phyloP scores from a whole-genome alignment of 306 rosid species.

The Hylodesmum podocarpum region DNA sequence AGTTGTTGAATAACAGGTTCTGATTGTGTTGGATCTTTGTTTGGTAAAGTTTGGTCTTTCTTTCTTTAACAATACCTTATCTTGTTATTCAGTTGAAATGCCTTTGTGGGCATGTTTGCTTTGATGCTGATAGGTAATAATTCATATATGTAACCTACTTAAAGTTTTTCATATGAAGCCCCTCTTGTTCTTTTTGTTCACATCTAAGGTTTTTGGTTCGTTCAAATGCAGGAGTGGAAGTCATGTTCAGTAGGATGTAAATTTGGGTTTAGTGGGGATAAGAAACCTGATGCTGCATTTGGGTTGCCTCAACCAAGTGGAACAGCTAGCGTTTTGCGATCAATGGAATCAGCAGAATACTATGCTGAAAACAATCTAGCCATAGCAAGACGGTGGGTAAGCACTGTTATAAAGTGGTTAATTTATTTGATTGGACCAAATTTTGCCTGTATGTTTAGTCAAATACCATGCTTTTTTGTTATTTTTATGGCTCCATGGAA shows the following conservation, averaged over 20 bases:
- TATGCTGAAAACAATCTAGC: constrained; percentile 68
- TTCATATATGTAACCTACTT: not conserved
- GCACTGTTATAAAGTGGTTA: constrained; percentile 56
- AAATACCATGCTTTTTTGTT: not conserved
- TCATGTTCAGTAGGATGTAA: constrained; percentile 77
- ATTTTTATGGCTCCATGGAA: constrained; percentile 19
- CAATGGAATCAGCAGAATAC: constrained; percentile 90
- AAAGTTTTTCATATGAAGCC: constrained; percentile 13
- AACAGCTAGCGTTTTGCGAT: constrained; percentile 61
- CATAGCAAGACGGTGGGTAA: constrained; percentile 99
- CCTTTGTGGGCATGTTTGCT: constrained; percentile 1
- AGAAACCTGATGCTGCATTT: constrained; percentile 70
- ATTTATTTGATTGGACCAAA: constrained; percentile 30
- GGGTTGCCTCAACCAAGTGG: constrained; percentile 51
- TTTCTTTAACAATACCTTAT: not conserved
- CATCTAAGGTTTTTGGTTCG: constrained; percentile 20
- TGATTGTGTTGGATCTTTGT: not conserved
- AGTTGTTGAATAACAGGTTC: not conserved
- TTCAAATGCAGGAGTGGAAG: constrained; percentile 60
- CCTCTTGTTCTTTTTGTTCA: not conserved
- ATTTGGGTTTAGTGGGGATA: constrained; percentile 51
- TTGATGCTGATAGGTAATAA: not conserved
- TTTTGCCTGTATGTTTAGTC: not conserved
- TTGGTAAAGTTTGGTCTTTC: not conserved
- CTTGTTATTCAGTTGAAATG: not conserved